These are phyloP conservation scores for Erigeron canadensis DNA, from an alignment of 129 eudicot genomes.

Conservation along the genomic window DNA sequence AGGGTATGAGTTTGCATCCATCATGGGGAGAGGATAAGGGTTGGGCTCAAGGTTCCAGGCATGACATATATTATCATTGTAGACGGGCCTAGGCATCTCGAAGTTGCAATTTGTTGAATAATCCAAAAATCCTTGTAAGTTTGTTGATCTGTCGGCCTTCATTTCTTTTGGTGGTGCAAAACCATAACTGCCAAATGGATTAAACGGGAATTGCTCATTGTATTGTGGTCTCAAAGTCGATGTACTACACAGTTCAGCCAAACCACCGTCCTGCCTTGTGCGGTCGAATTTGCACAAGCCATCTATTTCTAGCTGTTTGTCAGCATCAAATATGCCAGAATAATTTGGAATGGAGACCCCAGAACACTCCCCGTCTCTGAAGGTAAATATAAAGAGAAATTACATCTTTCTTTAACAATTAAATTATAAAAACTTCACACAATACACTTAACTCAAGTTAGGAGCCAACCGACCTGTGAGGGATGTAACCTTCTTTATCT, in stretches of 20 bases:
- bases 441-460: conserved; percentile 1
- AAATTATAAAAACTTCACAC: neutral
- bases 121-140: conserved; percentile 51
- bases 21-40: conserved; percentile 44
- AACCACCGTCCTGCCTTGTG: conserved; percentile 47
- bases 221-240: conserved; percentile 57
- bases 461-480: conserved; percentile 50
- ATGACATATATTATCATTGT: conserved; percentile 42
- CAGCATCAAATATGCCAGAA: conserved; percentile 42
- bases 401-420: conserved; percentile 7
- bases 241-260: conserved; percentile 53
- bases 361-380: conserved; percentile 61
- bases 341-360: conserved; percentile 50
- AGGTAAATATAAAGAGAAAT: conserved; percentile 14
- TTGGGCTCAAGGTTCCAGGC: conserved; percentile 56
- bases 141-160: conserved; percentile 43
- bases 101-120: conserved; percentile 53
- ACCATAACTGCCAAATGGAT: conserved; percentile 42
- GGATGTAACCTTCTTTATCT: conserved; percentile 47
- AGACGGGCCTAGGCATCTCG: conserved; percentile 57
- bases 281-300: conserved; percentile 41
- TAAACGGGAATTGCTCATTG: conserved; percentile 52
- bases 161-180: conserved; percentile 44
- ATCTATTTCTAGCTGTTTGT: conserved; percentile 54
- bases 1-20: conserved; percentile 50